Conservation (phyloP, 2,329 filamentous ascomycete genomes). For the Colletotrichum graminicola region DNA sequence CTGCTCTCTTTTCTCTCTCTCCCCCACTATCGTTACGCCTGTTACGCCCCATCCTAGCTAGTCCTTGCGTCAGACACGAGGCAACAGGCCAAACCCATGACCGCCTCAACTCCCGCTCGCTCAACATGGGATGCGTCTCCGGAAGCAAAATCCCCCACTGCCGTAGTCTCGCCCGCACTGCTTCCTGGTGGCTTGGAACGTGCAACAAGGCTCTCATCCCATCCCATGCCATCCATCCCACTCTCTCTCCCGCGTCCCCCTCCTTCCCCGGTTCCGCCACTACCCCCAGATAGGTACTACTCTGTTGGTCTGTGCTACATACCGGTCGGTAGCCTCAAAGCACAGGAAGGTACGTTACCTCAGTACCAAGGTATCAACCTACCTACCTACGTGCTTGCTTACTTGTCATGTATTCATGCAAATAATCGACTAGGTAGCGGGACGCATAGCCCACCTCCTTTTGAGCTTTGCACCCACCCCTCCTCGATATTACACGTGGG, state of each 20-base stretch:
- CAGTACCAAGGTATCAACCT: background rate
- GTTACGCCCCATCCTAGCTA: background rate
- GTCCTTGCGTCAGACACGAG: slow-evolving; percentile 14
- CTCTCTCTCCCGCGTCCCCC: background rate
- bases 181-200: background rate
- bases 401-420: background rate
- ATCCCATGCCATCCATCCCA: background rate
- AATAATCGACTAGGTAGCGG: background rate
- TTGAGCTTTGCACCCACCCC: background rate
- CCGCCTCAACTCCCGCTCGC: slow-evolving; percentile 9
- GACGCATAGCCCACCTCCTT: slow-evolving; percentile 10
- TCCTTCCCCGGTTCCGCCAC: background rate
- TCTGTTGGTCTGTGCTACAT: slow-evolving; percentile 11
- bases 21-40: background rate
- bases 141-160: background rate
- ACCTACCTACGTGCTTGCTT: background rate
- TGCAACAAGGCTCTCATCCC: slow-evolving; percentile 1
- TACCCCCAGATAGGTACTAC: no score
- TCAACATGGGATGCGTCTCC: slow-evolving; percentile 26
- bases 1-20: background rate
- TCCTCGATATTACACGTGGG: slow-evolving; percentile 8
- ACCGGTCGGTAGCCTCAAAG: background rate
- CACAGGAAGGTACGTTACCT: background rate
- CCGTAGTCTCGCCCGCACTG: background rate
- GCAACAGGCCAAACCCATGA: slow-evolving; percentile 1